Evolutionary conservation across 257 asterid species (phyloP), one percentile per base, ranked within the genome.

Genomic region (Solanum ahanhuiri): DNA sequence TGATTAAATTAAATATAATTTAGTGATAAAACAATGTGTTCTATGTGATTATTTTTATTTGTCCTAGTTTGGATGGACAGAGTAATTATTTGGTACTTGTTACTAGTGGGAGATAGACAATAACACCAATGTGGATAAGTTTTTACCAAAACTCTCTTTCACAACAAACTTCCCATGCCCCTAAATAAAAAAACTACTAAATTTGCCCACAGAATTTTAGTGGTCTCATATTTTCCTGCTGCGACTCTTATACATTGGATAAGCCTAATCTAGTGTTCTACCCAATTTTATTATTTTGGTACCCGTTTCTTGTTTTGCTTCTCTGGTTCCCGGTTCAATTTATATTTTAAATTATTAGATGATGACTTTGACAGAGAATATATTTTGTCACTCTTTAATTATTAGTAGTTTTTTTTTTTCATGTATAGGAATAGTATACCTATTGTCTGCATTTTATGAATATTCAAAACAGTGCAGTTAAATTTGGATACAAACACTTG

Each of bases 61-160:
- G 22, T 17, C 0, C 9, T 51, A 15, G 60, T 0, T 17, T 51
- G 1, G 1, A 0, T 51, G n/a, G 9, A 51, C 60, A 0, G 0
- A 17, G 9, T 51, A 51, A 51, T 51, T 51, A 17, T 0, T 15
- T 51, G 9, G 0, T 17, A 54, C 20, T 0, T 12, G 18, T 45
- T 3, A 4, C 63, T 6, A 0, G 63, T 54, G 63, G 0, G 1
- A 45, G 51, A 37, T 0, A 43, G 22, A 1, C 33, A 4, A 2
- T 63, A 63, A 23, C 70, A 63, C 15, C 8, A 63, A 9, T 10
- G 10, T 63, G 0, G 1, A 23, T 23, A 0, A 5, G 31, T 10
- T 10, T n/a, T 63, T 60, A 58, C 28, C 30, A 60, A 22, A 60
- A 58, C 12, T 10, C 31, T 0, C 30, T n/a, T 9, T n/a, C 31